phyloP scores from a whole-genome alignment of 2,329 filamentous ascomycete species.

The Pseudopyrenochaeta lycopersici region DNA sequence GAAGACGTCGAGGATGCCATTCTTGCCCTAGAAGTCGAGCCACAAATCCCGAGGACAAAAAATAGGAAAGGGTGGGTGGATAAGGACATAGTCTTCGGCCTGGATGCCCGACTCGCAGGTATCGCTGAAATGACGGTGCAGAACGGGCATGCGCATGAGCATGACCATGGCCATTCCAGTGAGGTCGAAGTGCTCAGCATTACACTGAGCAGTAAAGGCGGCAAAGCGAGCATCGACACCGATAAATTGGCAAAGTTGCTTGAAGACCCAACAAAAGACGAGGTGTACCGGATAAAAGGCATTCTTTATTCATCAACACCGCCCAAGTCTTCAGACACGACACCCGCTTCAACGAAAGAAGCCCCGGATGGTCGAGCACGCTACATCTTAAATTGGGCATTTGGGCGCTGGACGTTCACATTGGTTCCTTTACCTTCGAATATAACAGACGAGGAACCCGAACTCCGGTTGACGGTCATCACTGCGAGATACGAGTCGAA shows the following conservation, averaged over 20 bases:
- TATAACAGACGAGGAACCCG: conserved; percentile 58
- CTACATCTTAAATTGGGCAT: conserved; percentile 98
- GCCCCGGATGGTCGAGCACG: conserved; percentile 55
- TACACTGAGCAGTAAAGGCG: conserved; percentile 61
- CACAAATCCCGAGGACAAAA: conserved; percentile 79
- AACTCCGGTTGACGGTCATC: conserved; percentile 78
- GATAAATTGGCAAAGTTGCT: conserved; percentile 66
- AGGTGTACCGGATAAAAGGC: conserved; percentile 94
- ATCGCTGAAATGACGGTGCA: conserved; percentile 40
- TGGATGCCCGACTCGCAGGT: conserved; percentile 81
- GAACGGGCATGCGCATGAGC: conserved; percentile 45
- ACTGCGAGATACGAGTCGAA: conserved; percentile 76
- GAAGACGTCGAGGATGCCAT: conserved; percentile 82
- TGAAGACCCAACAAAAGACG: conserved; percentile 82
- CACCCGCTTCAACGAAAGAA: conserved; percentile 45
- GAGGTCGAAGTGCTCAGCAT: conserved; percentile 93
- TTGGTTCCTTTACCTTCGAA: conserved; percentile 53
- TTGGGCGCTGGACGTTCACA: conserved; percentile 93
- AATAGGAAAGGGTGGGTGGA: conserved; percentile 81
- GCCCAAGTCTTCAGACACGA: conserved; percentile 57
- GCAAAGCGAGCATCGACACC: conserved; percentile 69
- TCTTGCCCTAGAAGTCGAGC: conserved; percentile 81
- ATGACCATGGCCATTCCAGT: conserved; percentile 73
- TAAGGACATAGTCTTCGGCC: conserved; percentile 81
- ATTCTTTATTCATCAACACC: conserved; percentile 60